Conservation (phyloP, 192 early-diverging fungal species). For the Rhizophagus prolifer region DNA sequence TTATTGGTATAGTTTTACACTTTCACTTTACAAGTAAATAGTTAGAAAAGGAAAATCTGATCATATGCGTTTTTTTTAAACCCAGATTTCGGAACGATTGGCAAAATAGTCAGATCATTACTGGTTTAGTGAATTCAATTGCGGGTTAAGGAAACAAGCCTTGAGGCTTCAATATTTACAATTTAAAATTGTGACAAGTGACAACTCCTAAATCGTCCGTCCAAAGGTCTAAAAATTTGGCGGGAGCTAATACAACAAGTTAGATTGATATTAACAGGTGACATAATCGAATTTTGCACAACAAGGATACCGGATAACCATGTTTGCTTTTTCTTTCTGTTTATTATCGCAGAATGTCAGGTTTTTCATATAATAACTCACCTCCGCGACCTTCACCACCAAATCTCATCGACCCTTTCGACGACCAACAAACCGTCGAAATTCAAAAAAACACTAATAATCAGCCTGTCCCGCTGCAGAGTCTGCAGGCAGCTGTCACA, state of each 20-base stretch:
- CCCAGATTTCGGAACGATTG: neutral
- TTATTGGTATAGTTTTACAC: no score
- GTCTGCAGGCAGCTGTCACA: constrained; percentile 23
- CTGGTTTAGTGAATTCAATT: neutral
- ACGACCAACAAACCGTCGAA: constrained; percentile 3
- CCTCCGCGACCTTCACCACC: neutral
- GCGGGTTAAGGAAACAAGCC: no score
- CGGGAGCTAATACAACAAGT: neutral
- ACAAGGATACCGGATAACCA: neutral
- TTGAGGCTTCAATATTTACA: no score
- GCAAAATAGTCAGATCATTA: neutral
- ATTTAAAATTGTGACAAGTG: neutral
- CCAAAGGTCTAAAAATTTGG: neutral
- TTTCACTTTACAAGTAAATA: neutral
- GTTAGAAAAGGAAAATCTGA: neutral
- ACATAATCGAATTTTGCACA: constrained; percentile 12
- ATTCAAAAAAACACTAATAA: neutral
- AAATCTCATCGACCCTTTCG: constrained; percentile 23
- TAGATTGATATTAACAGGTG: neutral
- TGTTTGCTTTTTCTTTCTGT: neutral
- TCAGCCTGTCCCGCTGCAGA: neutral
- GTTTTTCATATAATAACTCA: constrained; percentile 14
- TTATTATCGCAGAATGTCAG: constrained; percentile 29
- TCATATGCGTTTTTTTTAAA: neutral
- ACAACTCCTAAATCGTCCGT: neutral